Conservation (phyloP, 2,329 filamentous ascomycete genomes). For the Aplosporella prunicola region DNA sequence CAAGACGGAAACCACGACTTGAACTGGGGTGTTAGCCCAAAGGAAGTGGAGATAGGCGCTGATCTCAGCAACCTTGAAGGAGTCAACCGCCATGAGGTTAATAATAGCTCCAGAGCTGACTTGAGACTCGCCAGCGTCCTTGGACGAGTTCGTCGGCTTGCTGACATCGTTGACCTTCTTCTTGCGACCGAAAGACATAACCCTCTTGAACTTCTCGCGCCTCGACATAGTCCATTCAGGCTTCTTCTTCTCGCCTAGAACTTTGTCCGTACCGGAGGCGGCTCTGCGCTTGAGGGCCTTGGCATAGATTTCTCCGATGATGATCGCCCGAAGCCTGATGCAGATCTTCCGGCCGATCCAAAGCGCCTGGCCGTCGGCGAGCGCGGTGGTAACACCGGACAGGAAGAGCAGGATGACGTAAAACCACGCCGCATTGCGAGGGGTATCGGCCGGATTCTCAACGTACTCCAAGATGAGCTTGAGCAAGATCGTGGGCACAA, state of each 20-base stretch:
- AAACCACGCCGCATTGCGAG: slow-evolving; percentile 85
- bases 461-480: slow-evolving; percentile 90
- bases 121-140: slow-evolving; percentile 50
- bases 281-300: slow-evolving; percentile 90
- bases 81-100: slow-evolving; percentile 98
- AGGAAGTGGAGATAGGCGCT: slow-evolving; percentile 93
- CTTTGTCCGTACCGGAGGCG: slow-evolving; percentile 62
- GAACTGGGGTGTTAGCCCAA: slow-evolving; percentile 83
- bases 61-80: slow-evolving; percentile 94
- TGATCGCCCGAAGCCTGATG: slow-evolving; percentile 84
- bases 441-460: slow-evolving; percentile 67
- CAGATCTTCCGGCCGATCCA: slow-evolving; percentile 94
- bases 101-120: slow-evolving; percentile 97
- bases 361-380: slow-evolving; percentile 75
- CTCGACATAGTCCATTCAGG: slow-evolving; percentile 33
- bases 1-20: slow-evolving; percentile 69
- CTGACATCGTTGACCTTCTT: slow-evolving; percentile 39
- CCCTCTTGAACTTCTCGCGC: slow-evolving; percentile 35
- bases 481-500: slow-evolving; percentile 81
- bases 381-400: slow-evolving; percentile 69
- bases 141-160: slow-evolving; percentile 24
- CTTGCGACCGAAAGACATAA: slow-evolving; percentile 51
- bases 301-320: slow-evolving; percentile 94
- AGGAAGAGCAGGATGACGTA: slow-evolving; percentile 86
- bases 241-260: slow-evolving; percentile 52